phyloP scores from a whole-genome alignment of 345 rosid genomes.

The Rhodamnia argentea region DNA sequence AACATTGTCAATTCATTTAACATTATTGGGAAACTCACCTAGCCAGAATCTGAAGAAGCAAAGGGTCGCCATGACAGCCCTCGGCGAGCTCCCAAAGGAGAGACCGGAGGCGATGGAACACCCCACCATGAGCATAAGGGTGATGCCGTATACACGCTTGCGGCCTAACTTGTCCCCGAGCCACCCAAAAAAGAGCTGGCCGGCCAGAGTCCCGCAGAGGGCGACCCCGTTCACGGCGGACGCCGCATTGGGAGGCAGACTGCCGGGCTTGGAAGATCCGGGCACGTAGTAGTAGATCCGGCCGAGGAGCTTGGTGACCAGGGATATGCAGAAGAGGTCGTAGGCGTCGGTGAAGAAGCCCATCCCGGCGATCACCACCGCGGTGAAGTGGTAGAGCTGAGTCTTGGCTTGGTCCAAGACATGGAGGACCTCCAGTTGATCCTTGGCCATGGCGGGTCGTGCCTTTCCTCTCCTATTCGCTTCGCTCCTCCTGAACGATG shows the following conservation, averaged over 20 bases:
- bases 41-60: slow-evolving; percentile 10
- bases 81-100: not conserved
- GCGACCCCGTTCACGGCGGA: slow-evolving; percentile 2
- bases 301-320: slow-evolving; percentile 6
- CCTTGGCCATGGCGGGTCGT: not conserved
- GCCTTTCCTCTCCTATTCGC: not conserved
- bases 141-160: slow-evolving; percentile 3
- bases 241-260: not conserved
- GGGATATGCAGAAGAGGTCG: slow-evolving; percentile 3
- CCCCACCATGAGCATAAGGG: slow-evolving; percentile 3
- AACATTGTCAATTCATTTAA: too few relatives aligned
- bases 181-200: slow-evolving; percentile 9
- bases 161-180: slow-evolving; percentile 6
- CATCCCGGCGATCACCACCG: slow-evolving; percentile 4
- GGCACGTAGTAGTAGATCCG: slow-evolving; percentile 1
- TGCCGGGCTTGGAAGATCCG: not conserved
- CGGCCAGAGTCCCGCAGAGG: slow-evolving; percentile 1
- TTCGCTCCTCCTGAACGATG: not conserved
- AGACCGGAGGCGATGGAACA: slow-evolving; percentile 1
- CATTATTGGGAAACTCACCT: not conserved
- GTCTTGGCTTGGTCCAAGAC: not conserved
- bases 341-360: slow-evolving; percentile 10
- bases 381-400: slow-evolving; percentile 1
- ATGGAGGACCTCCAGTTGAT: not conserved
- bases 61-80: slow-evolving; percentile 2